These are phyloP conservation scores for Gaertneriomyces semiglobifer DNA, from an alignment of 192 early-diverging fungal species.

Conservation along the genomic window DNA sequence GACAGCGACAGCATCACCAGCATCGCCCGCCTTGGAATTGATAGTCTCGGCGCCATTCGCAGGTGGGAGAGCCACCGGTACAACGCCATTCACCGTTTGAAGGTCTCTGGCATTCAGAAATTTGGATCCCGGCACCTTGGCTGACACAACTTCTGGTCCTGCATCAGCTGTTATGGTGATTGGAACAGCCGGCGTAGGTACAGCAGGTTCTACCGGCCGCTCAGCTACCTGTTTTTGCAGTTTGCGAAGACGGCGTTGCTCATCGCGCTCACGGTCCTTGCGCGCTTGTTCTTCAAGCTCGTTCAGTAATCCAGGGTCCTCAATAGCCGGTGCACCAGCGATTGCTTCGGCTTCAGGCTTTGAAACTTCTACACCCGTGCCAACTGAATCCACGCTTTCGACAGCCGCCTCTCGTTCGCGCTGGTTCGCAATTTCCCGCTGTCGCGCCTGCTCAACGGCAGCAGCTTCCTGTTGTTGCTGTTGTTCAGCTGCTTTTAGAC, in stretches of 20 bases:
- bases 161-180: not conserved
- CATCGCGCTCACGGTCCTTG: too few relatives aligned
- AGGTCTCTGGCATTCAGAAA: constrained; percentile 48
- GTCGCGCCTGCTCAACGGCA: not conserved
- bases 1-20: too few relatives aligned
- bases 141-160: not conserved
- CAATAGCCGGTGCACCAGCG: too few relatives aligned
- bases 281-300: too few relatives aligned
- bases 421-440: not conserved
- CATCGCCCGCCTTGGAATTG: too few relatives aligned
- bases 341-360: constrained; percentile 13
- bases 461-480: not conserved
- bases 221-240: too few relatives aligned
- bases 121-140: not conserved
- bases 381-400: not conserved
- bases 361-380: not conserved
- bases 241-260: too few relatives aligned
- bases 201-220: too few relatives aligned
- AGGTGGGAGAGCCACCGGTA: not conserved
- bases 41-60: not conserved
- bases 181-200: too few relatives aligned
- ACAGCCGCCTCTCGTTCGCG: not conserved
- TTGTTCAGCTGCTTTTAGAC: not conserved
- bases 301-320: too few relatives aligned
- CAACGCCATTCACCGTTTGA: constrained; percentile 16